Evolutionary conservation across 1,284 basidiomycete species (phyloP).

Genomic region (Rugosomyces carneus): DNA sequence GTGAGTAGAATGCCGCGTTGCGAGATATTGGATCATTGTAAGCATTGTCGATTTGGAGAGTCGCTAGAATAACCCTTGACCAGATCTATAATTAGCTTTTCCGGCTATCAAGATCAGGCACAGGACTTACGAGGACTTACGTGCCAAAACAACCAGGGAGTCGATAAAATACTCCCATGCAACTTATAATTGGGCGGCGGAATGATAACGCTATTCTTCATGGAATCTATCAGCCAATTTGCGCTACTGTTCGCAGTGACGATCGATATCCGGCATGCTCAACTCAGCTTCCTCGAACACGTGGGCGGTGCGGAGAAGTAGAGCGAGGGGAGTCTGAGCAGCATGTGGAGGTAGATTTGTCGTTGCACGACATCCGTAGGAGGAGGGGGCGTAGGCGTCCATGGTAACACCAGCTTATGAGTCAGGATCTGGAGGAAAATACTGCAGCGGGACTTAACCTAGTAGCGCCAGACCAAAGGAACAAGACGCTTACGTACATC

Average conservation of each 20-base stretch:
- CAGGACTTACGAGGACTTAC: no score
- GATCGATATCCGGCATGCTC: slow-evolving; percentile 4
- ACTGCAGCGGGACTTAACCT: no score
- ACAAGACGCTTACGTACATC: no score
- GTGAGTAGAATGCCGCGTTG: slow-evolving; percentile 15
- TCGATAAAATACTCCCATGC: slow-evolving; percentile 43
- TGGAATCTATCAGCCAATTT: no score
- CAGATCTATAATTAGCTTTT: slow-evolving; percentile 10
- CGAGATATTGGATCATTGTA: slow-evolving; percentile 51
- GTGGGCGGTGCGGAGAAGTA: slow-evolving; percentile 13
- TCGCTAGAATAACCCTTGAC: slow-evolving; percentile 55
- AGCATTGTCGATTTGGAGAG: slow-evolving; percentile 55
- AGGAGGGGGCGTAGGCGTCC: no score
- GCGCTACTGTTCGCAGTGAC: no score
- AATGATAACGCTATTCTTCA: no score
- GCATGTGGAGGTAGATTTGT: slow-evolving; percentile 3
- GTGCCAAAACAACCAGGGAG: no score
- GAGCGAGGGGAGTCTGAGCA: slow-evolving; percentile 8
- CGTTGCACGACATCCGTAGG: slow-evolving; percentile 1
- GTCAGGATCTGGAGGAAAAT: no score
- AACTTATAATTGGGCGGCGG: slow-evolving; percentile 12
- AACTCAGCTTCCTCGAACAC: slow-evolving; percentile 12
- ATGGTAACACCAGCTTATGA: no score
- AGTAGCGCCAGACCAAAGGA: no score
- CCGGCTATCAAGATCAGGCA: no score